Base-by-base conservation (phyloP, 805 yeast species). In the Candida tibetensis region DNA sequence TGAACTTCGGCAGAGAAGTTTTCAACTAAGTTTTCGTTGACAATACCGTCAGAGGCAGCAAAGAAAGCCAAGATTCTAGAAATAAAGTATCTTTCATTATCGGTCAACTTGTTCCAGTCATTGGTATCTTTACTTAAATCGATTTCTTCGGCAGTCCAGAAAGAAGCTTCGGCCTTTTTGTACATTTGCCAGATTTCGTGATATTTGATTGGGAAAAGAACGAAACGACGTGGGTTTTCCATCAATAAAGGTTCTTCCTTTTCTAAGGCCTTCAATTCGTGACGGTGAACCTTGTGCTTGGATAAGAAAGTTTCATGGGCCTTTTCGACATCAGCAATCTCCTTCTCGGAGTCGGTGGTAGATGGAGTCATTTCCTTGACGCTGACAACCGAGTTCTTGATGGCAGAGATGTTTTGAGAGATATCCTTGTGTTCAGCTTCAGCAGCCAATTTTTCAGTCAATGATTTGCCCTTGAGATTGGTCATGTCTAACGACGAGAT, bases 81-180 rank as follows among this genome's bases (percentile, higher is more conserved):
- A 52, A 91, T 74, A 67, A 91, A 91, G 71, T 69, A 93, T 57
- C 95, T 80, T 75, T 91, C 99, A 63, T 90, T 91, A 41, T 86
- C 93, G 60, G 75, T 90, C 73, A 91, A 73, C 57, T 74, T 74
- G 62, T 87, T 90, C 99, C 99, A 91, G 71, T 91, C 99, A 55
- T 77, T 77, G 44, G 76, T 60, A 66, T 91, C 99, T 74, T 91
- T 93, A 39, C 95, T 82, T 48, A 91, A 78, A 68, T 91, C 99
- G 50, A 91, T 89, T 71, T 93, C 99, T 73, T 91, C 99, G 33
- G 98, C 97, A 28, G 98, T 93, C 99, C 99, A 91, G 77, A 91
- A 91, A 4, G 98, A 91, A 12, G 99, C 99, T 75, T 93, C 99
- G 36, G 98, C 97, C 71, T 91, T 88, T 76, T 91, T 91, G 71